Base-by-base conservation (phyloP, 2,329 filamentous ascomycete genomes). In the Phyllosticta citriasiana region DNA sequence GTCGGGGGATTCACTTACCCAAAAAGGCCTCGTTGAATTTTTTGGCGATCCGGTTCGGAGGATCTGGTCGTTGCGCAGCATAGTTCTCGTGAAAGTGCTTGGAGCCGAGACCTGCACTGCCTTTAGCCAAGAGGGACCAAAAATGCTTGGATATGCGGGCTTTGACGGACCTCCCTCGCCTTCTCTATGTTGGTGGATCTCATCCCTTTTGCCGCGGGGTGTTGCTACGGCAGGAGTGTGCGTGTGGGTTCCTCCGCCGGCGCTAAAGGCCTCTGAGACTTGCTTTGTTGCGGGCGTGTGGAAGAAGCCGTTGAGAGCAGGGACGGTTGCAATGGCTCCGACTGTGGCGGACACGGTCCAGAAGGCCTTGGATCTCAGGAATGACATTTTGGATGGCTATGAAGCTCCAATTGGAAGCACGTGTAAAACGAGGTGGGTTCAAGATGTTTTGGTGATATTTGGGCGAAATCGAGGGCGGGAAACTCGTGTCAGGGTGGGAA, bases 241-340 rank as follows among this genome's bases (percentile, higher is more conserved):
- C 55, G 70, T 68, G 2, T 69, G 67, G 26, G 67, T 59, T 3
- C 66, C 72, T 59, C 72, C 72, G 35, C 68, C 72, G 10, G 70
- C 60, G 3, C 69, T 67, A 62, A 66, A 74, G 25, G 70, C 67
- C 56, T 71, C 67, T 60, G 72, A 72, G 52, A 74, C 69, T 61
- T 72, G 72, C 64, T 71, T 64, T n/a, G 69, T 63, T 35, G 64
- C 71, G 51, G 66, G 65, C 26, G 72, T 74, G 66, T 72, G 72
- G 67, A 72, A 72, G 10, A 71, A 69, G 72, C 73, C 71, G 58
- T 68, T 68, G 61, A 71, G 68, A 69, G 72, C 72, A 63, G 68
- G 67, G 57, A 72, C 65, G 66, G 73, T 71, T 67, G 73, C 73
- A 57, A 65, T 65, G 63, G 73, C 70, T 62, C 72, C 71, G 16